Evolutionary conservation across 106 monocot species (phyloP).

Genomic region (Xerophyta viscosa): DNA sequence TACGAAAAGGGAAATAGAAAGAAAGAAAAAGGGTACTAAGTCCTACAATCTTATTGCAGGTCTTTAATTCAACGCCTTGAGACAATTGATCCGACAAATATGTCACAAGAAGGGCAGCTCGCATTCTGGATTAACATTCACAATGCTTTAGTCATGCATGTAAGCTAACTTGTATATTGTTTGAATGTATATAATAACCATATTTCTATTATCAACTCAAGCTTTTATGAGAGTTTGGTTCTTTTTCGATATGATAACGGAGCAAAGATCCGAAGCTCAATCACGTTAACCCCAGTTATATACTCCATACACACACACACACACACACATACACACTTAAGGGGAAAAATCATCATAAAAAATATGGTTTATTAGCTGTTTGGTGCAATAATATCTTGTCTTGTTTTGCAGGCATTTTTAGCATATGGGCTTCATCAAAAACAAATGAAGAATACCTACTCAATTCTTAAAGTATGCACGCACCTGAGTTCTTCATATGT

Average conservation of each 20-base stretch:
- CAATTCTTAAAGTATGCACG: slow-evolving; percentile 46
- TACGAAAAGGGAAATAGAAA: too few species aligned
- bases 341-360: too few species aligned
- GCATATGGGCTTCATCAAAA: slow-evolving; percentile 57
- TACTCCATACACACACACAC: too few species aligned
- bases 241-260: too few species aligned
- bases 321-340: too few species aligned
- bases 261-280: too few species aligned
- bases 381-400: too few species aligned
- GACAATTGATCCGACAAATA: slow-evolving; percentile 51
- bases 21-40: background rate
- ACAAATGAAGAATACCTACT: slow-evolving; percentile 43
- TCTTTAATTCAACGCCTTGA: slow-evolving; percentile 46
- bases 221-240: too few species aligned
- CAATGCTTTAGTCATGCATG: slow-evolving; percentile 93
- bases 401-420: slow-evolving; percentile 59
- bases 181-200: too few species aligned
- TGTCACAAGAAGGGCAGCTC: slow-evolving; percentile 57
- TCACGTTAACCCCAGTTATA: too few species aligned
- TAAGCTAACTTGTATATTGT: slow-evolving; percentile 23
- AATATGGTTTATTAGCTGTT: too few species aligned
- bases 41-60: slow-evolving; percentile 15
- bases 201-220: too few species aligned
- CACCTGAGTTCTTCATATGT: background rate
- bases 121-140: slow-evolving; percentile 94